Base-by-base conservation (phyloP, 208 protist species). In the Trypanosoma theileri region DNA sequence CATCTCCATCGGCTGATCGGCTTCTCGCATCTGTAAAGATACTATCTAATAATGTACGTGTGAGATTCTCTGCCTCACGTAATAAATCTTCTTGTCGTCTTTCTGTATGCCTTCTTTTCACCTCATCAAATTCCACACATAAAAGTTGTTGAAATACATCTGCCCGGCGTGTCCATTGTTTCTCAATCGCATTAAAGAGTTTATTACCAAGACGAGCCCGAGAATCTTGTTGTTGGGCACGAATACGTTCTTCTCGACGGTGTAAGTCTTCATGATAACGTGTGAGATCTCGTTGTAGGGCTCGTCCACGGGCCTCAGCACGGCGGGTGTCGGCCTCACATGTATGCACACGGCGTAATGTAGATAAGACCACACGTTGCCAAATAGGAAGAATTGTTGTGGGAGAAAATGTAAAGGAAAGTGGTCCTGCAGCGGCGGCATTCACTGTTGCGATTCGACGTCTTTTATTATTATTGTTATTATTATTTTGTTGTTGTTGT, bases 61-160 rank as follows among this genome's bases (percentile, higher is more conserved):
- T 95, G 58, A 89, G 71, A 50, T 77, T 77, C 69, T 95, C 86
- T 35, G 86, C 90, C 54, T 92, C 86, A 11, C 73, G 77, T 24
- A 95, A 71, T n/a, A 91, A 57, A 60, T 91, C 86, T 56, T 92
- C 86, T 71, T 92, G 89, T 51, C 86, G 81, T 1, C 73, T 82
- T 28, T 81, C 75, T 54, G 89, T 86, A 62, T 69, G 75, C 22
- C 77, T 69, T 50, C 76, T 82, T 73, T 92, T 92, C 51, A 88
- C 59, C 3, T 82, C 79, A 19, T 93, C 86, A 59, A 93, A 92
- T 71, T 92, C 86, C 1, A 86, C 81, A 28, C 74, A 75, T 42
- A 86, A 40, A 40, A 95, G 51, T 61, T 87, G 81, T 73, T 89
- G 78, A 70, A 80, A 93, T 0, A 67, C 65, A 40, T 93, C 86